phyloP scores from a whole-genome alignment of 345 rosid genomes.

The Toxicodendron radicans region DNA sequence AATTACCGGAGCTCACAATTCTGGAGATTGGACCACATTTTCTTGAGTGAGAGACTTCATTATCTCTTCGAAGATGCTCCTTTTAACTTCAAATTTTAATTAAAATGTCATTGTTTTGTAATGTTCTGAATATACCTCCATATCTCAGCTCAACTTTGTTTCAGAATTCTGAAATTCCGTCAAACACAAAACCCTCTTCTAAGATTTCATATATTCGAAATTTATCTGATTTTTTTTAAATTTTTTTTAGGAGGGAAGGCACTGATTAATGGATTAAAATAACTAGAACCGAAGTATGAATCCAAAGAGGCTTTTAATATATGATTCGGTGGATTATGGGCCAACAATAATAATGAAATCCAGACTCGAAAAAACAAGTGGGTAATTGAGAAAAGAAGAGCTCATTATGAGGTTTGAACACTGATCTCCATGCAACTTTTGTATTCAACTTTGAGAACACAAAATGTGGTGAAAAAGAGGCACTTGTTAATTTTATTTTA shows the following conservation, averaged over 20 bases:
- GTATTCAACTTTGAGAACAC: not conserved
- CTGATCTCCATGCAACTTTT: conserved; percentile 21
- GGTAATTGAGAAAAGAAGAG: not conserved
- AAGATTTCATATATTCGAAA: no score
- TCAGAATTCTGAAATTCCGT: no score
- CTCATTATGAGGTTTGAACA: conserved; percentile 18
- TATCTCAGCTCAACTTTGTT: no score
- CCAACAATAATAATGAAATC: conserved; percentile 14
- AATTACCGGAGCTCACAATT: not conserved
- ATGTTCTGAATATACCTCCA: no score
- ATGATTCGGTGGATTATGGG: not conserved
- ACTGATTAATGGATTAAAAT: no score
- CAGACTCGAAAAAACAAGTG: conserved; percentile 11
- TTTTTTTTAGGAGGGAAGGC: no score
- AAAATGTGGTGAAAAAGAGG: conserved; percentile 25
- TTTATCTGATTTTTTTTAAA: no score
- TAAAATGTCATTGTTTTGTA: no score
- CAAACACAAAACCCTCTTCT: no score
- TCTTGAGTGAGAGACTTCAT: not conserved
- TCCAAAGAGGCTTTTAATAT: no score
- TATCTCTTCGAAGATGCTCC: not conserved
- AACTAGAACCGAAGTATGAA: no score
- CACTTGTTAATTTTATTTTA: no score
- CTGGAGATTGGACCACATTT: not conserved
- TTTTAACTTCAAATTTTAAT: not conserved